Evolutionary conservation across 768 basidiomycete genomes (phyloP).

Genomic region (Butyriboletus loyo): DNA sequence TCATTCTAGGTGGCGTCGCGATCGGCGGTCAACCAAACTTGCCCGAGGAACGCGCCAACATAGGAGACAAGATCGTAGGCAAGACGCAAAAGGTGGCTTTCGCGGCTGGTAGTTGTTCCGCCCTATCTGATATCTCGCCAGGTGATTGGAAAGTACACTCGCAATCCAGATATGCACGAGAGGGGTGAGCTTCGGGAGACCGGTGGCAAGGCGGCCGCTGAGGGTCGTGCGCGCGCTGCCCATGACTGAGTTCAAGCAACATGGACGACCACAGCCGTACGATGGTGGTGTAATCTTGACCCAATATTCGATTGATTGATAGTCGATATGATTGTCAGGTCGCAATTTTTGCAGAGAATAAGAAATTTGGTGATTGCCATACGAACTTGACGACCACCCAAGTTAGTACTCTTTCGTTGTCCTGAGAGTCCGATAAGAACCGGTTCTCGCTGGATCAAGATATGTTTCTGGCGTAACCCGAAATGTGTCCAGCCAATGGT

Average conservation of each 20-base stretch:
- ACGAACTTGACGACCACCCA: too few relatives aligned
- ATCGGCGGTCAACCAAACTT: conserved; percentile 20
- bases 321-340: not conserved
- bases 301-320: not conserved
- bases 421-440: not conserved
- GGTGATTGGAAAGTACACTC: conserved; percentile 48
- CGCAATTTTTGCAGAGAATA: too few relatives aligned
- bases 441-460: not conserved
- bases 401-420: not conserved
- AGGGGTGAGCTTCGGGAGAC: conserved; percentile 55
- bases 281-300: not conserved
- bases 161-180: conserved; percentile 51
- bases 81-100: conserved; percentile 52
- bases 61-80: conserved; percentile 54
- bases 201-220: conserved; percentile 47
- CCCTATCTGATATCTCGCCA: conserved; percentile 19
- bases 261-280: not conserved
- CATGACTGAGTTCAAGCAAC: conserved; percentile 33
- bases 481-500: not conserved
- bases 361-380: too few relatives aligned
- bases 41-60: conserved; percentile 37
- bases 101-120: not conserved
- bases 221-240: conserved; percentile 38
- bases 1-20: conserved; percentile 25
- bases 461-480: not conserved